A percentile compares a stretch with the other conserved stretches of the same genome.
Conservation (phyloP, 2,329 filamentous ascomycete species). For the Herpotrichia juniperi region DNA sequence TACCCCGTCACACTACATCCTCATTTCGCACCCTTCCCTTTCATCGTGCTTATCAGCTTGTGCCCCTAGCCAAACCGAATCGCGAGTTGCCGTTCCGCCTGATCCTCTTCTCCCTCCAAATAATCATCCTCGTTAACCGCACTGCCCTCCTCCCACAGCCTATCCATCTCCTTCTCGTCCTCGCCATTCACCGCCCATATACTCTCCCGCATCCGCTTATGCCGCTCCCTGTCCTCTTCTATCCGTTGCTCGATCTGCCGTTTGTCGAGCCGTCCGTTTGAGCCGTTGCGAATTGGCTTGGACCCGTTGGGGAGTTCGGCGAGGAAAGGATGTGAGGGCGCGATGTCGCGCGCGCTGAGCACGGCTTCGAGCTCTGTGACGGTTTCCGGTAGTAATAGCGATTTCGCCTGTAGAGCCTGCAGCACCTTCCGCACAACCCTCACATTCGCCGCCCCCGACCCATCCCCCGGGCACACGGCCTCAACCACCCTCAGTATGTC, state of each 20-base stretch:
- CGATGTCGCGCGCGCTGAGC: conserved; percentile 75
- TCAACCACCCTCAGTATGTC: conserved; percentile 93
- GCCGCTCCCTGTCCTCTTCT: conserved; percentile 93
- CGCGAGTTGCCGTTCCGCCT: conserved; percentile 58
- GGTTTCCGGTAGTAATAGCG: conserved; percentile 74
- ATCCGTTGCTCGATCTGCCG: conserved; percentile 93
- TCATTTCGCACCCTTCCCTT: neutral
- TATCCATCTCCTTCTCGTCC: conserved; percentile 71
- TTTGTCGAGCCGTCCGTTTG: conserved; percentile 69
- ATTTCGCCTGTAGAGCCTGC: conserved; percentile 71
- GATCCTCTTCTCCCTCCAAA: conserved; percentile 76
- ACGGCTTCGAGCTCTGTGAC: conserved; percentile 82
- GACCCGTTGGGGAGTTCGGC: conserved; percentile 9
- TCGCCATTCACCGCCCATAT: conserved; percentile 85
- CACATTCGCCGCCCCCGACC: conserved; percentile 89
- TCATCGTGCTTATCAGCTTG: neutral
- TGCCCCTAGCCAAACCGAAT: conserved; percentile 44
- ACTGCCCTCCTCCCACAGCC: conserved; percentile 85
- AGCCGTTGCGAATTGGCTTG: conserved; percentile 39
- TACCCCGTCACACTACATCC: neutral
- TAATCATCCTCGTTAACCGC: conserved; percentile 89
- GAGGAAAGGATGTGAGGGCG: conserved; percentile 30
- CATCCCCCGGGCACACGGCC: conserved; percentile 85
- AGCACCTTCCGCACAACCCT: conserved; percentile 87
- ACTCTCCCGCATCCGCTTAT: conserved; percentile 88